phyloP scores from a whole-genome alignment of 2,329 filamentous ascomycete species.

The Hypocreales sp. region DNA sequence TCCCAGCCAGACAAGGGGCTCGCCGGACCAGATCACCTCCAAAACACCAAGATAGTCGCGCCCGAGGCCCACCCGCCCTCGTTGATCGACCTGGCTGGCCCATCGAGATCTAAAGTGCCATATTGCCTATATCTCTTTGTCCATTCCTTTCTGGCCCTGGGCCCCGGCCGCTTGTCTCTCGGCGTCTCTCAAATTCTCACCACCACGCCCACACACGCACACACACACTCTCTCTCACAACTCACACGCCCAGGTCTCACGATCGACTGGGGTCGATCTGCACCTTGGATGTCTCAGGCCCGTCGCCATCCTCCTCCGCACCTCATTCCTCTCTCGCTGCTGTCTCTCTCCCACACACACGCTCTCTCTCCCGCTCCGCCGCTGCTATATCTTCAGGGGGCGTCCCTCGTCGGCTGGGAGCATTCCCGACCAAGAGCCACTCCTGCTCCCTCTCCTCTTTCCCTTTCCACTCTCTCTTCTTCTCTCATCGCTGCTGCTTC shows the following conservation, averaged over 20 bases:
- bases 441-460: constrained; percentile 3
- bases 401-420: constrained; percentile 17
- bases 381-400: constrained; percentile 24
- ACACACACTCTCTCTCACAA: no score
- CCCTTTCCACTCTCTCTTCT: neutral
- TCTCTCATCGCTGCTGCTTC: neutral
- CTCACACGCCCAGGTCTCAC: constrained; percentile 13
- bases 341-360: no score
- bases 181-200: constrained; percentile 15
- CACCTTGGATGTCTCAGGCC: constrained; percentile 18
- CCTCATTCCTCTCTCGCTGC: constrained; percentile 17
- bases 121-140: constrained; percentile 8
- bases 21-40: no score
- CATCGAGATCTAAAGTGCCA: constrained; percentile 16
- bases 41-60: constrained; percentile 11
- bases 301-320: constrained; percentile 14
- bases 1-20: no score
- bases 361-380: no score
- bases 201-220: no score
- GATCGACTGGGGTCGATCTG: constrained; percentile 18
- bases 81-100: constrained; percentile 7
- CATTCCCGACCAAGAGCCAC: constrained; percentile 18
- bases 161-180: constrained; percentile 18
- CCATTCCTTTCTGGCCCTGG: constrained; percentile 18
- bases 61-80: constrained; percentile 7